Percentiles rank a stretch among this genome's conserved stretches.
Conservation (phyloP, 2,329 filamentous ascomycete genomes). For the Pseudogymnoascus sp. region DNA sequence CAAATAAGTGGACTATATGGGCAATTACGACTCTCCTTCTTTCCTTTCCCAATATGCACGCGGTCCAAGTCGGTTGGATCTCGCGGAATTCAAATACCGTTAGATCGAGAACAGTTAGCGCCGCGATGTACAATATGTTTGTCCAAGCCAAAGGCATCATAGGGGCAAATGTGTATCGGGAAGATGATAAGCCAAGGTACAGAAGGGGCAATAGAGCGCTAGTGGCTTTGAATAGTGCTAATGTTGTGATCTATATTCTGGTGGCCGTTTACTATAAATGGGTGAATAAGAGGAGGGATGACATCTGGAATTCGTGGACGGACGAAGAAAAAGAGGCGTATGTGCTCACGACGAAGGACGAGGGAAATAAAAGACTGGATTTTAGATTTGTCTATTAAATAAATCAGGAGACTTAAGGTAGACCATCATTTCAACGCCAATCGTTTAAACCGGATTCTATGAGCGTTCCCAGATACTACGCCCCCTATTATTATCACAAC, state of each 20-base stretch:
- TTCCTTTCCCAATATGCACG: conserved; percentile 36
- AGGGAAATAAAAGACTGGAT: conserved; percentile 34
- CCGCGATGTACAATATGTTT: conserved; percentile 54
- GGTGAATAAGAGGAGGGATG: conserved; percentile 34
- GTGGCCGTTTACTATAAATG: conserved; percentile 40
- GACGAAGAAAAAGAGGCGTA: conserved; percentile 39
- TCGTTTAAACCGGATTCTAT: too few species aligned
- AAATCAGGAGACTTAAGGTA: too few species aligned
- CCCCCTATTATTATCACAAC: not conserved
- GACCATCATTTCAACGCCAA: too few species aligned
- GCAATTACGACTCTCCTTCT: conserved; percentile 35
- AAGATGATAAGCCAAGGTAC: conserved; percentile 44
- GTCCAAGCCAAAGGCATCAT: conserved; percentile 37
- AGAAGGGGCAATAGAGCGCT: conserved; percentile 46
- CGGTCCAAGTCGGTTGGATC: conserved; percentile 41
- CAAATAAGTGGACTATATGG: conserved; percentile 28
- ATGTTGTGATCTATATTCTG: conserved; percentile 37
- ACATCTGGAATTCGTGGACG: conserved; percentile 36
- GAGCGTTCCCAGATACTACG: not conserved
- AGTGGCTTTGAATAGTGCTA: conserved; percentile 40
- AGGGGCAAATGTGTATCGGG: conserved; percentile 31
- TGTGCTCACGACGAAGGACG: conserved; percentile 33
- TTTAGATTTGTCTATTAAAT: conserved; percentile 26
- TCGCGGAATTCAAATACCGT: conserved; percentile 53
- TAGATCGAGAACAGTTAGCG: conserved; percentile 52